These are phyloP conservation scores for Fusarium clavum DNA, from an alignment of 2,329 filamentous ascomycete species.

Conservation along the genomic window DNA sequence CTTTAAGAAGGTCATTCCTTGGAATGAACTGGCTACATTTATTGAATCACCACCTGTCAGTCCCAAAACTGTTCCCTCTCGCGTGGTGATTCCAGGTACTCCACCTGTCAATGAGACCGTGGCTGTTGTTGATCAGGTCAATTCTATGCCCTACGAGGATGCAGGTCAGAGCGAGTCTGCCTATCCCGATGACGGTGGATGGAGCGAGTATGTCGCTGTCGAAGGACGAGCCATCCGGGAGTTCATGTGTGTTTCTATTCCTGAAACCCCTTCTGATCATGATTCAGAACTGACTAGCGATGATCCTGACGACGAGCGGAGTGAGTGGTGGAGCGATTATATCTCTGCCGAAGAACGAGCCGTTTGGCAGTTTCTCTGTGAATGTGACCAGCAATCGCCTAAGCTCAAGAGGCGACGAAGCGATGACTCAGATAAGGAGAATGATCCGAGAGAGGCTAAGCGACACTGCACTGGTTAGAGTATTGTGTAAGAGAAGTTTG, in stretches of 20 bases:
- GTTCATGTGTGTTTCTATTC: not conserved
- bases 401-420: conserved; percentile 1
- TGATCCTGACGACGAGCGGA: not conserved
- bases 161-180: not conserved
- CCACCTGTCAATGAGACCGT: not conserved
- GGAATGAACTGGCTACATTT: not conserved
- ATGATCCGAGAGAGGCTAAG: not conserved
- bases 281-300: not conserved
- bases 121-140: not conserved
- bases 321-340: not conserved
- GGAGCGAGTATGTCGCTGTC: not conserved
- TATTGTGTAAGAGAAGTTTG: not conserved
- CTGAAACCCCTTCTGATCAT: not conserved
- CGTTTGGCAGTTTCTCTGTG: not conserved
- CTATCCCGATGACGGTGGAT: not conserved
- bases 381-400: not conserved
- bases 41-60: not conserved
- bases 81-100: not conserved
- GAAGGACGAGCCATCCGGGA: not conserved
- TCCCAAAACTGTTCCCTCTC: not conserved
- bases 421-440: not conserved
- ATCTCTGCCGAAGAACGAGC: not conserved
- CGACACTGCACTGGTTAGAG: not conserved
- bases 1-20: not conserved
- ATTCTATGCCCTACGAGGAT: not conserved